phyloP scores from a whole-genome alignment of 345 rosid genomes.

The Syzygium oleosum region DNA sequence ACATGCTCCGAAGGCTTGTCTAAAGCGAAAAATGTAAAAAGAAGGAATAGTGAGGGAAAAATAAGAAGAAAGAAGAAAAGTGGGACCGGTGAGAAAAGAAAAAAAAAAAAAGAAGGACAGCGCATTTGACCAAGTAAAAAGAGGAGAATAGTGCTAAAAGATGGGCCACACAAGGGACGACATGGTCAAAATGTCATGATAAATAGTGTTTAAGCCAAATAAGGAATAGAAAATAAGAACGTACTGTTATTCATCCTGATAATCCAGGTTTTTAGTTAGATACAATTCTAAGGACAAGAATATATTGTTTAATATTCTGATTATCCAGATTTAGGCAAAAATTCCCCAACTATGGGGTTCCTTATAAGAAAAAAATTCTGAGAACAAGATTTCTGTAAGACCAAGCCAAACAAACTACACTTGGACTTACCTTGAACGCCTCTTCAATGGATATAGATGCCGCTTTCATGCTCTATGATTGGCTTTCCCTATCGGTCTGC shows the following conservation, averaged over 20 bases:
- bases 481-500: neutral
- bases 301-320: neutral
- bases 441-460: neutral
- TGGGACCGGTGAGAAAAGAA: no score
- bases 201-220: no score
- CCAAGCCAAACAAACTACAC: neutral
- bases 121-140: no score
- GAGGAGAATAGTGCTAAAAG: no score
- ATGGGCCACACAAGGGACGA: no score
- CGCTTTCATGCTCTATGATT: neutral
- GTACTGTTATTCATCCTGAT: neutral
- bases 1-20: no score
- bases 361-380: neutral
- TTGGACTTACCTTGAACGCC: neutral
- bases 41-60: no score
- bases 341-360: neutral
- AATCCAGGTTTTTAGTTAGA: neutral
- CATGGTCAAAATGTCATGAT: no score
- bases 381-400: neutral
- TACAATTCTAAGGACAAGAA: neutral
- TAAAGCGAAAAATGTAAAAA: no score
- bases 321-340: neutral
- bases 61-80: no score
- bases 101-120: no score
- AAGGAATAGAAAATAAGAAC: neutral